Base-by-base conservation (phyloP, 345 rosid species). In the Firmiana major region DNA sequence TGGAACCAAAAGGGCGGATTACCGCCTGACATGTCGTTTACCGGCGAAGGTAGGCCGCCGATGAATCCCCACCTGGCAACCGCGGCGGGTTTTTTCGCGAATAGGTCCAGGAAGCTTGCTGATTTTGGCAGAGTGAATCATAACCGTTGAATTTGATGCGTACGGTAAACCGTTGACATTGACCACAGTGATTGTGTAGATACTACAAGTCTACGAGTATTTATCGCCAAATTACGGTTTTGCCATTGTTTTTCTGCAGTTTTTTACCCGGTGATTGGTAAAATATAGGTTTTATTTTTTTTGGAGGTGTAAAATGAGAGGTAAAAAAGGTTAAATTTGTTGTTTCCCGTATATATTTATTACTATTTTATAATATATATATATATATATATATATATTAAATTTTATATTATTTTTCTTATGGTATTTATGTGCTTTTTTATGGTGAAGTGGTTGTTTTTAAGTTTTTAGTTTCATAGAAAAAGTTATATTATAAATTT, bases 71-170 rank as follows among this genome's bases (percentile, higher is more conserved):
- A 89, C 74, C 82, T 92, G 4, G 89, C 98, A 0, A 78, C 86
- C 62, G 97, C 97, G 78, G 89, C 94, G 79, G 84, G 92, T 12
- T 92, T 82, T 79, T 83, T 89, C 77, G n/a, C 53, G 19, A 67
- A 67, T 22, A 43, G 71, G 71, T 96, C 99, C 11, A 86, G 97
- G 87, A 96, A 96, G 86, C 93, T 96, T 19, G 94, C 88, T 3
- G 98, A 92, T 85, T 89, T 96, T 22, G 98, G 99, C 60, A 80
- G 93, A 79, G 84, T 74, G 75, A 84, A 84, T 83, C 92, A 42
- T 17, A 91, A 92, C 89, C 97, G 91, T 84, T 90, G 84, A 91
- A 73, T 65, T n/a, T n/a, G n/a, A n/a, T n/a, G n/a, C n/a, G n/a
- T n/a, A 45, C 46, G 60, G 67, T 36, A 78, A 36, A 48, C 31